Percentiles rank a stretch among this genome's conserved stretches.
Evolutionary conservation across 2,329 filamentous ascomycete species (phyloP).

Genomic region (Chrysoporthe austroafricana): DNA sequence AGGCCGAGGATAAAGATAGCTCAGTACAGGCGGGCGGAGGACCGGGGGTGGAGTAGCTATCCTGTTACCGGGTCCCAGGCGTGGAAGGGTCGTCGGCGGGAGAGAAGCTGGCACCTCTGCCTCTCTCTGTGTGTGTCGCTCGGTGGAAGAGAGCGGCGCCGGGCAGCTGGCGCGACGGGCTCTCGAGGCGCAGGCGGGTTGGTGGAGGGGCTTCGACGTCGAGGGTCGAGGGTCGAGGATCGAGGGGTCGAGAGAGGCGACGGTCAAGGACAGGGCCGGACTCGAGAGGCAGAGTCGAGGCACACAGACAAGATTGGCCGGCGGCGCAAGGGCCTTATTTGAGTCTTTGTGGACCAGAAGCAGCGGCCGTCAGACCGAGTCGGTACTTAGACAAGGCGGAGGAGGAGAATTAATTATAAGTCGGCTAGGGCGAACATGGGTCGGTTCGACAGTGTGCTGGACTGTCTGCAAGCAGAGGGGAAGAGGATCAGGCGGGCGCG

Average conservation of each 20-base stretch:
- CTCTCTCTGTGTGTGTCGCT: not conserved
- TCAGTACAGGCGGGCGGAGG: slow-evolving; percentile 18
- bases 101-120: too few species aligned
- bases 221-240: not conserved
- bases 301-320: slow-evolving; percentile 15
- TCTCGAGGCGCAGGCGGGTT: not conserved
- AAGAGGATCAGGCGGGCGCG: slow-evolving; percentile 17
- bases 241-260: not conserved
- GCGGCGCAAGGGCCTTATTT: slow-evolving; percentile 28
- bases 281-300: slow-evolving; percentile 19
- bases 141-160: not conserved
- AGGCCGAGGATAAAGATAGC: slow-evolving; percentile 24
- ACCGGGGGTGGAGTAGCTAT: slow-evolving; percentile 16
- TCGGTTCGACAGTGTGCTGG: not conserved
- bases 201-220: not conserved
- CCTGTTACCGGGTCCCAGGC: slow-evolving; percentile 6
- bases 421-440: slow-evolving; percentile 13
- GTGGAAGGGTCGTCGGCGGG: not conserved
- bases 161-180: slow-evolving; percentile 6
- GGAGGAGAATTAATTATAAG: slow-evolving; percentile 15
- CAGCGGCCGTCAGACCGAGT: slow-evolving; percentile 11
- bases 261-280: slow-evolving; percentile 10
- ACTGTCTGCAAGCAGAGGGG: slow-evolving; percentile 20
- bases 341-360: slow-evolving; percentile 23
- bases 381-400: not conserved